Conservation (phyloP, 345 rosid species). For the Turritis glabra region DNA sequence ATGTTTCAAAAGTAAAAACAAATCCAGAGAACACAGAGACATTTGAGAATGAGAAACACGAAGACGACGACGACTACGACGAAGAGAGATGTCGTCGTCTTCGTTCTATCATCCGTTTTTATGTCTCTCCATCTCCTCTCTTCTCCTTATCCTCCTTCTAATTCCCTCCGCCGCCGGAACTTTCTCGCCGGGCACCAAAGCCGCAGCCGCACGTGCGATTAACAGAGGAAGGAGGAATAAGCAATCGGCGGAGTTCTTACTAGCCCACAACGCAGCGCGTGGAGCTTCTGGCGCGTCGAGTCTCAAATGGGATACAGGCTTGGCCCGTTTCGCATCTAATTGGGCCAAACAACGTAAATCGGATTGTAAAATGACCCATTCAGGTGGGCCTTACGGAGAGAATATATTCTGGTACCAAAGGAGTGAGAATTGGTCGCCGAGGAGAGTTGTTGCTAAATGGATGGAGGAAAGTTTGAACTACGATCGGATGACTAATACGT, state of each 20-base stretch:
- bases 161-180: background rate
- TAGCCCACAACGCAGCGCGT: constrained; percentile 46
- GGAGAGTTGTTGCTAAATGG: constrained; percentile 45
- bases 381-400: constrained; percentile 45
- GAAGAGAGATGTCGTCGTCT: constrained; percentile 26
- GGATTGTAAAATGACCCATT: constrained; percentile 55
- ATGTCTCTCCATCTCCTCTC: constrained; percentile 7
- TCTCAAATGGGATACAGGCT: constrained; percentile 41
- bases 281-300: constrained; percentile 27
- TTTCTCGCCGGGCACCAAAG: background rate
- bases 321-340: constrained; percentile 35
- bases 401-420: constrained; percentile 51
- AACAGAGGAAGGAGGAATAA: background rate
- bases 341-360: constrained; percentile 31
- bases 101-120: constrained; percentile 1
- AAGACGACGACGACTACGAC: constrained; percentile 20
- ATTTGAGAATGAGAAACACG: constrained; percentile 27
- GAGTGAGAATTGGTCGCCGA: constrained; percentile 40
- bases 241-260: constrained; percentile 33
- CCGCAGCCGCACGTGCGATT: background rate
- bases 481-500: constrained; percentile 20
- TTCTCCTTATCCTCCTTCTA: background rate
- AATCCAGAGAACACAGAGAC: background rate
- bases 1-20: background rate
- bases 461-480: constrained; percentile 32